These are phyloP conservation scores for Entomortierella lignicola DNA, from an alignment of 192 early-diverging fungal genomes.

Conservation along the genomic window DNA sequence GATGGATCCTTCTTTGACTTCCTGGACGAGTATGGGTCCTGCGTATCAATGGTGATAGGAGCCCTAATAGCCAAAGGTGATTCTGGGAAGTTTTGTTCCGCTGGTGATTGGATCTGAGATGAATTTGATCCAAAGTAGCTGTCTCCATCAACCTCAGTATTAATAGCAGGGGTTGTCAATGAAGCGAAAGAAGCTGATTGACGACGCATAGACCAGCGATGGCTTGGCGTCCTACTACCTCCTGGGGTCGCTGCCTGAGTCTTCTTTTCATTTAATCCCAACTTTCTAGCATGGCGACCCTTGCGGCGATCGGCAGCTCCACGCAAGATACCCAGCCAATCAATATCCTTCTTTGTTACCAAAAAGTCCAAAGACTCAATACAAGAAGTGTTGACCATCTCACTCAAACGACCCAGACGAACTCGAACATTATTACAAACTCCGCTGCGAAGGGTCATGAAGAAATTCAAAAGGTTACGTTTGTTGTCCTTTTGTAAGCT, in stretches of 20 bases:
- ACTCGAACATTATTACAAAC: conserved; percentile 75
- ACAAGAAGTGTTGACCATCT: conserved; percentile 82
- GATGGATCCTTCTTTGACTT: conserved; percentile 31
- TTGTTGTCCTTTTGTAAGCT: conserved; percentile 54
- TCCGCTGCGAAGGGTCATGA: conserved; percentile 83
- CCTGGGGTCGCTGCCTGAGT: conserved; percentile 62
- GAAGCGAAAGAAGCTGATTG: conserved; percentile 28
- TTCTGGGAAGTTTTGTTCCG: conserved; percentile 22
- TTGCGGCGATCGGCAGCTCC: conserved; percentile 54
- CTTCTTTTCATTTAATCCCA: conserved; percentile 60
- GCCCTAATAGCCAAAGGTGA: conserved; percentile 17
- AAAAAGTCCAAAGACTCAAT: conserved; percentile 88
- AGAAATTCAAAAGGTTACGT: conserved; percentile 82
- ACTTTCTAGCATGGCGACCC: conserved; percentile 37
- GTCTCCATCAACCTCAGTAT: conserved; percentile 33
- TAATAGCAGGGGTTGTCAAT: conserved; percentile 36
- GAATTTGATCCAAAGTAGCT: conserved; percentile 40
- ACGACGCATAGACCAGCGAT: conserved; percentile 51
- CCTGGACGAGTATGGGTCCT: conserved; percentile 29
- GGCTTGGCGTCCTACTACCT: conserved; percentile 56
- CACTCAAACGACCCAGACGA: conserved; percentile 78
- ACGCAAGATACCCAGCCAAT: conserved; percentile 64
- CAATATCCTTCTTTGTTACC: conserved; percentile 68
- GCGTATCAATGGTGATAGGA: no score
- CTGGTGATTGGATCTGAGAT: conserved; percentile 28